These are phyloP conservation scores for Podospora sp. DNA, from an alignment of 495 filamentous ascomycete genomes.

Conservation along the genomic window DNA sequence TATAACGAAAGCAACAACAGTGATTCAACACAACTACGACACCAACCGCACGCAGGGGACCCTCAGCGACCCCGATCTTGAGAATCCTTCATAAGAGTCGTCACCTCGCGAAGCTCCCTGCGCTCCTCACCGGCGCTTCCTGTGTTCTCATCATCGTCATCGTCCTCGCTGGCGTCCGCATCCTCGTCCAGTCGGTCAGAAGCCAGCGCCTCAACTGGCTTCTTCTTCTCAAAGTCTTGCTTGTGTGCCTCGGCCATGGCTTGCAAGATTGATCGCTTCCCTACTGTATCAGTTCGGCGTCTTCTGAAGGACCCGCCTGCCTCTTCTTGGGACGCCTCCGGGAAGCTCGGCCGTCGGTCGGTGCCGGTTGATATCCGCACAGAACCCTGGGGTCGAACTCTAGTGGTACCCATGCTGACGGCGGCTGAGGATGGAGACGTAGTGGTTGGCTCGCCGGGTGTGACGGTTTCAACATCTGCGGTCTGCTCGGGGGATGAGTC, in stretches of 20 bases:
- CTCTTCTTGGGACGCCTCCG: neutral
- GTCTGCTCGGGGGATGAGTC: slow-evolving; percentile 38
- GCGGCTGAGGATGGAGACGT: neutral
- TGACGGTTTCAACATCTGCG: slow-evolving; percentile 22
- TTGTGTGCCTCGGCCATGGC: slow-evolving; percentile 75
- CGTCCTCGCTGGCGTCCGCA: slow-evolving; percentile 36
- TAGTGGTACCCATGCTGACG: slow-evolving; percentile 3
- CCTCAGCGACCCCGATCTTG: slow-evolving; percentile 6
- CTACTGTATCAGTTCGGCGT: slow-evolving; percentile 31
- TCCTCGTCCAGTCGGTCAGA: slow-evolving; percentile 24
- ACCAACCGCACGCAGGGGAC: slow-evolving; percentile 1
- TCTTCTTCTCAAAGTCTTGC: slow-evolving; percentile 83
- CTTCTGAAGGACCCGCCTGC: slow-evolving; percentile 41
- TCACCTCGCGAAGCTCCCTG: slow-evolving; percentile 29
- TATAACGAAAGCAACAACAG: neutral
- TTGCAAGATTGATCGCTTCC: slow-evolving; percentile 55
- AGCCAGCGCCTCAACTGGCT: slow-evolving; percentile 37
- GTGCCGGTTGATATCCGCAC: neutral
- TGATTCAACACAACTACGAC: neutral
- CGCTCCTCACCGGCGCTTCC: slow-evolving; percentile 35
- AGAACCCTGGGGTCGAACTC: slow-evolving; percentile 8
- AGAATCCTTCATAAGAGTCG: slow-evolving; percentile 17
- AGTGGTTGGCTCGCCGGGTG: neutral
- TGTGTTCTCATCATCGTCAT: slow-evolving; percentile 42
- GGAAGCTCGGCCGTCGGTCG: neutral